These are phyloP conservation scores for Casuarina cunninghamiana DNA, from an alignment of 306 rosid species.

Conservation along the genomic window DNA sequence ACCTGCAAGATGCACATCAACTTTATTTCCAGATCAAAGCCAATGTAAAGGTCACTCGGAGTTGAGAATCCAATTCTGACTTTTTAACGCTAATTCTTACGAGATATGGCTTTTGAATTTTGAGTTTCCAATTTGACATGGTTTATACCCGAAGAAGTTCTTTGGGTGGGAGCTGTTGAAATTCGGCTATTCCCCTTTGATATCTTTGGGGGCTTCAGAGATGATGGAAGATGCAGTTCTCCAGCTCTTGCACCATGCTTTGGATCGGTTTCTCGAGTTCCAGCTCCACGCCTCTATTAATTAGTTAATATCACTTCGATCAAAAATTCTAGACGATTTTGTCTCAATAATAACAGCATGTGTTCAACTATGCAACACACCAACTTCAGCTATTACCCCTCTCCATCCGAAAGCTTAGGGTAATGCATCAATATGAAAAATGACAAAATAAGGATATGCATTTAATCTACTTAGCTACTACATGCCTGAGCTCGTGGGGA, in stretches of 20 bases:
- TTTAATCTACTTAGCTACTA: background rate
- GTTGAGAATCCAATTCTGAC: background rate
- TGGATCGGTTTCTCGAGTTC: conserved; percentile 14
- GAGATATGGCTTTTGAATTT: conserved; percentile 23
- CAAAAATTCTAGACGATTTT: background rate
- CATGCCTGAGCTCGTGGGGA: conserved; percentile 34
- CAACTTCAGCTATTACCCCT: background rate
- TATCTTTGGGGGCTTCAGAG: conserved; percentile 44
- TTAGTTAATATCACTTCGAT: conserved; percentile 6
- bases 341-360: background rate
- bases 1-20: conserved; percentile 32
- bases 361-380: background rate
- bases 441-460: background rate
- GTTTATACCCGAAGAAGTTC: conserved; percentile 27
- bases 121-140: conserved; percentile 28
- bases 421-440: background rate
- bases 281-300: conserved; percentile 33
- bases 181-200: conserved; percentile 17
- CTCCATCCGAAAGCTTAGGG: background rate
- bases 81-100: conserved; percentile 27
- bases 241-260: conserved; percentile 32
- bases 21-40: conserved; percentile 7
- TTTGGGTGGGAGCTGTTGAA: conserved; percentile 32
- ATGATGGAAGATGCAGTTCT: conserved; percentile 30
- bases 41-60: background rate